Conservation (phyloP, 1,284 basidiomycete genomes). For the Earliella scabrosa region DNA sequence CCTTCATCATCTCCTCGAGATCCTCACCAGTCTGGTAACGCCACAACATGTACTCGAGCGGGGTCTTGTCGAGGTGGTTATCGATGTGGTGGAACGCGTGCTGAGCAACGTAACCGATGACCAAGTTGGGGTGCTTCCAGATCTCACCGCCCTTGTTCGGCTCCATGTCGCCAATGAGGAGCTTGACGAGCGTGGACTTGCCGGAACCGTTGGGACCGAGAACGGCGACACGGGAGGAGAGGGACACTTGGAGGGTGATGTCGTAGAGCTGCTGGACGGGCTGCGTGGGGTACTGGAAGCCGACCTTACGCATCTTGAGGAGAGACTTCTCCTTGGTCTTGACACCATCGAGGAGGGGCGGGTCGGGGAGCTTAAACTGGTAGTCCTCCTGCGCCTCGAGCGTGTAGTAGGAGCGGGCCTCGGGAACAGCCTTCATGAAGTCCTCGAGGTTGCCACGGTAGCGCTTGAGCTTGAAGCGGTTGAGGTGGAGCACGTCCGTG, state of each 20-base stretch:
- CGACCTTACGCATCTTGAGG: conserved; percentile 97
- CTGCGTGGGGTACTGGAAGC: conserved; percentile 94
- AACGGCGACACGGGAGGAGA: conserved; percentile 96
- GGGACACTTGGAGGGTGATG: conserved; percentile 94
- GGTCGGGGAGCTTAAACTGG: conserved; percentile 95
- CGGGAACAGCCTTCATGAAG: conserved; percentile 93
- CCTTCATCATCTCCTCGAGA: conserved; percentile 95
- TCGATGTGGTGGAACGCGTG: conserved; percentile 99
- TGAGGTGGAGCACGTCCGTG: conserved; percentile 98
- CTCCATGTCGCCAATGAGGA: conserved; percentile 97
- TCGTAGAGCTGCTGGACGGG: conserved; percentile 90
- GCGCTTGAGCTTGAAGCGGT: conserved; percentile 98
- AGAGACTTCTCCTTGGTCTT: conserved; percentile 99
- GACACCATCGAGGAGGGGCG: conserved; percentile 97
- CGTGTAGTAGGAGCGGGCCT: conserved; percentile 98
- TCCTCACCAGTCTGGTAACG: conserved; percentile 99
- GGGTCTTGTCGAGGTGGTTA: conserved; percentile 96
- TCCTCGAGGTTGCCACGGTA: conserved; percentile 98
- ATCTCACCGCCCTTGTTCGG: conserved; percentile 95
- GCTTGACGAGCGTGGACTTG: conserved; percentile 98
- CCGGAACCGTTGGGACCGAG: conserved; percentile 98
- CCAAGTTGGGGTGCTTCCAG: conserved; percentile 99
- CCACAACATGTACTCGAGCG: conserved; percentile 98
- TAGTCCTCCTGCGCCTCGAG: conserved; percentile 94
- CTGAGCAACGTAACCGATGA: conserved; percentile 98